Evolutionary conservation across 2,329 filamentous ascomycete genomes (phyloP).

Genomic region (Botrytis elliptica): DNA sequence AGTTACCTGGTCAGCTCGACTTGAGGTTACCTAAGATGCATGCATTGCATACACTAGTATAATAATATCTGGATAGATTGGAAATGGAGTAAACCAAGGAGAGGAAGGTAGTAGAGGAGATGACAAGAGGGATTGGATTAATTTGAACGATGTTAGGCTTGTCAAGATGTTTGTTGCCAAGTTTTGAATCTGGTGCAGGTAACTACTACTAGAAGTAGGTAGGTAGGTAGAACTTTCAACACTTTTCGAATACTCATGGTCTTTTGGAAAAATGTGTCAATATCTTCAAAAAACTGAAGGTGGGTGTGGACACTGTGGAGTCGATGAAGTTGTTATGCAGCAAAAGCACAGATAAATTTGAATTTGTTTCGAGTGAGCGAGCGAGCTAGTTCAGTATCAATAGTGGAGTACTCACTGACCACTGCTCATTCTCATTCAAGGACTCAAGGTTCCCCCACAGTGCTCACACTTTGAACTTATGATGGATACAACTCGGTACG

Average conservation of each 20-base stretch:
- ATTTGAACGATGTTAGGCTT: background rate
- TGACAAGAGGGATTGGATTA: background rate
- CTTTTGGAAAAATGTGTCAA: background rate
- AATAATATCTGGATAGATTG: background rate
- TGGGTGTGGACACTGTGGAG: background rate
- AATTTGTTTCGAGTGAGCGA: background rate
- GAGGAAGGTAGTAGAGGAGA: background rate
- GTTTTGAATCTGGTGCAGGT: background rate
- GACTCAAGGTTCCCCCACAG: background rate
- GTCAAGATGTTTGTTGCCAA: background rate
- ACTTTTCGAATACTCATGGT: background rate
- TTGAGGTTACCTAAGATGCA: slow-evolving; percentile 7
- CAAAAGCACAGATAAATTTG: background rate
- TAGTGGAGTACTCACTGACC: background rate
- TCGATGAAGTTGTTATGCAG: background rate
- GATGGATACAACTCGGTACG: background rate
- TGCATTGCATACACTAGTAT: background rate
- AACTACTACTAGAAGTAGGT: background rate
- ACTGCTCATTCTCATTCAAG: background rate
- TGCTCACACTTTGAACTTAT: background rate
- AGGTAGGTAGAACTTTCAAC: background rate
- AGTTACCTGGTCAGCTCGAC: slow-evolving; percentile 11
- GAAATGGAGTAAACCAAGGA: background rate
- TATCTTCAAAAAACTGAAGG: background rate
- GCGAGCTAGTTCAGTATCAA: background rate